Evolutionary conservation across 768 basidiomycete genomes (phyloP).

Genomic region (Pholiota molesta): DNA sequence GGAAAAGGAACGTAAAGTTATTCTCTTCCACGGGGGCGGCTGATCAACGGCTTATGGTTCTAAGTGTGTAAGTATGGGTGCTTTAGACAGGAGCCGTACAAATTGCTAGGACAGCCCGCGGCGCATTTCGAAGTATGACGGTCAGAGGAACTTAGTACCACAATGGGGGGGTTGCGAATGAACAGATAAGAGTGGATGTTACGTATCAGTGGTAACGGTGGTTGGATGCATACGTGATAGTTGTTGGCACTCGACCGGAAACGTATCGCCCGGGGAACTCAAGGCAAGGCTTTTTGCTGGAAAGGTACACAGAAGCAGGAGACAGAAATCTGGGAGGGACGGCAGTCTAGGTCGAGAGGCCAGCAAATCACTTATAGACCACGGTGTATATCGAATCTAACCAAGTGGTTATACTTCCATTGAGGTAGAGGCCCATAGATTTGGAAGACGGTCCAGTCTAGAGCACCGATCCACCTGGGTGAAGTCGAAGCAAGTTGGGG

Average conservation of each 20-base stretch:
- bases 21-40: background rate
- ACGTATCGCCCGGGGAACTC: conserved; percentile 22
- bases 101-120: background rate
- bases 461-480: conserved; percentile 5
- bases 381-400: background rate
- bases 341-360: background rate
- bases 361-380: background rate
- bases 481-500: conserved; percentile 7
- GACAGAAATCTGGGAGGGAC: conserved; percentile 6
- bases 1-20: background rate
- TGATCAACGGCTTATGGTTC: background rate
- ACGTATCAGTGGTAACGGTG: conserved; percentile 21
- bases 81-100: background rate
- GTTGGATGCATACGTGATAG: conserved; percentile 20
- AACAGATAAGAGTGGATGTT: conserved; percentile 24
- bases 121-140: background rate
- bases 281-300: conserved; percentile 12
- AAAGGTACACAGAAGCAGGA: conserved; percentile 19
- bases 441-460: conserved; percentile 9
- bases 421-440: conserved; percentile 2
- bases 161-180: conserved; percentile 10
- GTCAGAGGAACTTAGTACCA: conserved; percentile 13
- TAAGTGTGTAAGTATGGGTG: background rate
- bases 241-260: conserved; percentile 21
- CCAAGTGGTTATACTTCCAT: conserved; percentile 1